Evolutionary conservation across 495 filamentous ascomycete species (phyloP).

Genomic region (Sordaria brevicollis): DNA sequence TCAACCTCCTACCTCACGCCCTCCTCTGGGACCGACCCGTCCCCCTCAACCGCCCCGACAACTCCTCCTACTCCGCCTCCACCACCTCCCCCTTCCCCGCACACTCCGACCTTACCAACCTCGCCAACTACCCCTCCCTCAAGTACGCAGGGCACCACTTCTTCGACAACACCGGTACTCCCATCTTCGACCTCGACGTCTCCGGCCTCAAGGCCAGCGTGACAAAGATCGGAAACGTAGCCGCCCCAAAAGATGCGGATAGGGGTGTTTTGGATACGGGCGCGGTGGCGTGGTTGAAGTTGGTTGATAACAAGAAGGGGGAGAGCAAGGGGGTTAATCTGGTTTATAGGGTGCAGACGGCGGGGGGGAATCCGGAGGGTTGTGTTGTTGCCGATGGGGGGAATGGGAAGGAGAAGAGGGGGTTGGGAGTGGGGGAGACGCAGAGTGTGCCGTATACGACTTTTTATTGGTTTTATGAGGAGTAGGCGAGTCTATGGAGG

Average conservation of each 20-base stretch:
- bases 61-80: slow-evolving; percentile 18
- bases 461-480: slow-evolving; percentile 60
- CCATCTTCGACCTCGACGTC: slow-evolving; percentile 47
- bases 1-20: slow-evolving; percentile 20
- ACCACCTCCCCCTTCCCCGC: slow-evolving; percentile 30
- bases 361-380: slow-evolving; percentile 45
- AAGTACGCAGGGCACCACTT: slow-evolving; percentile 52
- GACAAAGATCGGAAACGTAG: slow-evolving; percentile 34
- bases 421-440: slow-evolving; percentile 19
- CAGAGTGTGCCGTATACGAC: slow-evolving; percentile 54
- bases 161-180: slow-evolving; percentile 43
- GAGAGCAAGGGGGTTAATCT: slow-evolving; percentile 36
- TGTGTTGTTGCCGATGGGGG: slow-evolving; percentile 31
- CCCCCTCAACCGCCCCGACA: slow-evolving; percentile 31
- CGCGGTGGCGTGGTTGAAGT: slow-evolving; percentile 56
- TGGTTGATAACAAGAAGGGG: slow-evolving; percentile 35
- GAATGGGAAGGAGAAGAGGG: too few relatives aligned
- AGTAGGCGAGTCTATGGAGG: slow-evolving; percentile 4
- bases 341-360: slow-evolving; percentile 60
- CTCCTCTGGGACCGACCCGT: slow-evolving; percentile 22
- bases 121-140: slow-evolving; percentile 18
- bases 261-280: slow-evolving; percentile 31
- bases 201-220: slow-evolving; percentile 28
- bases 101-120: slow-evolving; percentile 16
- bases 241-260: slow-evolving; percentile 41